Conservation (phyloP, 257 asterid genomes). For the Solanum habrochaites region DNA sequence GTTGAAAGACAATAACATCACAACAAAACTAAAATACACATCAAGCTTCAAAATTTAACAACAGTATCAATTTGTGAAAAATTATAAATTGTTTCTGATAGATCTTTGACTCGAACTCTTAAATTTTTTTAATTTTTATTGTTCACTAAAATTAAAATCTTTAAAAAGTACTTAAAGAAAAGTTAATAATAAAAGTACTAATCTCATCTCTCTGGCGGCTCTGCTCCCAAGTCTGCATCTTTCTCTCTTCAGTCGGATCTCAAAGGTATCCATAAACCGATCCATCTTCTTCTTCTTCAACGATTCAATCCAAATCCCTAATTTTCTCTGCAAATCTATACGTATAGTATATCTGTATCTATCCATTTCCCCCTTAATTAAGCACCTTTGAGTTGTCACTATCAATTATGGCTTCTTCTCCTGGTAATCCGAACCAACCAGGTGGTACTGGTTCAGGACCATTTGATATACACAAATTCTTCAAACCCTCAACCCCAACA, state of each 20-base stretch:
- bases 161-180: background rate
- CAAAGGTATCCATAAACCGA: background rate
- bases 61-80: background rate
- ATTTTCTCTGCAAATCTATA: background rate
- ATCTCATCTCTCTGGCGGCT: background rate
- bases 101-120: background rate
- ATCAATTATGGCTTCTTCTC: conserved; percentile 25
- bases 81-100: rapidly evolving
- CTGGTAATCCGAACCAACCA: conserved; percentile 61
- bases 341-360: background rate
- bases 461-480: conserved; percentile 62
- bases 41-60: background rate
- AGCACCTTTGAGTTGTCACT: background rate
- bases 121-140: background rate
- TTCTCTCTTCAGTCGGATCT: background rate
- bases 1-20: background rate
- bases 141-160: background rate
- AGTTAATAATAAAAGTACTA: background rate
- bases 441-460: conserved; percentile 44
- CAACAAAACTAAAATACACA: background rate
- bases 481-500: conserved; percentile 34
- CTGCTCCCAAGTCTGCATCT: background rate
- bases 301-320: background rate
- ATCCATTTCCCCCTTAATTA: background rate
- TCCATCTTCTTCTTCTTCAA: background rate